Base-by-base conservation (phyloP, 2,329 filamentous ascomycete species). In the Trichophyton simii region DNA sequence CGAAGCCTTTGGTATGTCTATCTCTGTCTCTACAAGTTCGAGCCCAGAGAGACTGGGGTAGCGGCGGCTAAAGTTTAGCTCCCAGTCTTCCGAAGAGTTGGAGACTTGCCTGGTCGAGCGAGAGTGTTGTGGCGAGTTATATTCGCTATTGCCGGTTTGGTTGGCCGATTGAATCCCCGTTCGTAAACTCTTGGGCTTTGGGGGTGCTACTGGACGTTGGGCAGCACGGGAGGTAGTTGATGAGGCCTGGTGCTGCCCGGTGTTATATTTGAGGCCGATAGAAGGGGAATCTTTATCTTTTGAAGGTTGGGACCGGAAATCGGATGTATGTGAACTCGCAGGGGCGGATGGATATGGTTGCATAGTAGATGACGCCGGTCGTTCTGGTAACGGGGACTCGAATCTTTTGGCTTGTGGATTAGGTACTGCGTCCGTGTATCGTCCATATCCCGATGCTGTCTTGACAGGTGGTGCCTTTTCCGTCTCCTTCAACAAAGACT, bases 361-460 rank as follows among this genome's bases (percentile, higher is more conserved):
- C 18, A 31, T 15, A 22, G 48, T 22, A 6, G 20, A 34, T n/a
- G 61, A 38, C 6, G 59, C 18, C 5, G 66, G 63, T 36, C 66
- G 62, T 38, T 67, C 62, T 8, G 61, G 62, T 8, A 65, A 58
- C 7, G 65, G 61, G 46, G 63, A 63, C n/a, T 67, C 66, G 61
- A 66, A 67, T 59, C 66, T 62, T 70, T 75, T 75, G 66, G 72
- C 73, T 70, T 73, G 72, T 68, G 73, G 72, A 71, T 71, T 70
- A 64, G 69, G 63, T 58, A 71, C 63, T 18, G 68, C 66, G 65
- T 86, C 88, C 20, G 91, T 91, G 72, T 88, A 96, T 63, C 86
- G 86, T 6, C 94, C 94, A 71, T 97, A 97, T 0, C 92, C 92
- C 65, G 91, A 86, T 0, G 91, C 91, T 0, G 90, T 96, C 66